These are phyloP conservation scores for Cyberlindnera xishuangbannaensis DNA, from an alignment of 805 yeast species.

Conservation along the genomic window DNA sequence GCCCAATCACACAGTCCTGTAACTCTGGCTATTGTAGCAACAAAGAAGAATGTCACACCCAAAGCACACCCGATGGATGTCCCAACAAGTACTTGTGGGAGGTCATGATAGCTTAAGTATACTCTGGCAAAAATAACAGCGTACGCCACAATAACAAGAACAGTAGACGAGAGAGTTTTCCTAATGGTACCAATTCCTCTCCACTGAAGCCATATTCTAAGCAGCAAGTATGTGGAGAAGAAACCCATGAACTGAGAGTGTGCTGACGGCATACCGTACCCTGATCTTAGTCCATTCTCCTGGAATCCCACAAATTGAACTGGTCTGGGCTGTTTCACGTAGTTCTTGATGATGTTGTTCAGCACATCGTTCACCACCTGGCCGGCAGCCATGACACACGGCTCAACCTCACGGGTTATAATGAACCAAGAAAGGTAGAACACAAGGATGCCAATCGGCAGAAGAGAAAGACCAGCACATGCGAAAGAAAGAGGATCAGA, in stretches of 20 bases:
- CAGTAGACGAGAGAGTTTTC: slow-evolving; percentile 27
- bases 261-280: slow-evolving; percentile 96
- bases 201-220: slow-evolving; percentile 41
- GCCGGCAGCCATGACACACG: slow-evolving; percentile 78
- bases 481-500: slow-evolving; percentile 51
- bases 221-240: slow-evolving; percentile 50
- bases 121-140: slow-evolving; percentile 66
- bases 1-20: slow-evolving; percentile 64
- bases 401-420: slow-evolving; percentile 77
- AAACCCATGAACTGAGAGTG: slow-evolving; percentile 96
- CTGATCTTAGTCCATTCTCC: slow-evolving; percentile 40
- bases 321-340: slow-evolving; percentile 74
- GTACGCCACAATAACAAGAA: slow-evolving; percentile 25
- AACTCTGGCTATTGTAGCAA: slow-evolving; percentile 52
- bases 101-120: slow-evolving; percentile 71
- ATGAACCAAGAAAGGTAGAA: slow-evolving; percentile 83
- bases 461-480: slow-evolving; percentile 67
- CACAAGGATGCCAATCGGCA: slow-evolving; percentile 74
- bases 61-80: slow-evolving; percentile 50
- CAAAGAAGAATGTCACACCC: slow-evolving; percentile 53
- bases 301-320: slow-evolving; percentile 31
- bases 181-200: slow-evolving; percentile 27
- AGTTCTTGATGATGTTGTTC: slow-evolving; percentile 61
- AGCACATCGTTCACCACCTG: slow-evolving; percentile 73
- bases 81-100: slow-evolving; percentile 72